These are phyloP conservation scores for Dinochytrium kinnereticum DNA, from an alignment of 371 early-diverging fungal species.

Conservation along the genomic window DNA sequence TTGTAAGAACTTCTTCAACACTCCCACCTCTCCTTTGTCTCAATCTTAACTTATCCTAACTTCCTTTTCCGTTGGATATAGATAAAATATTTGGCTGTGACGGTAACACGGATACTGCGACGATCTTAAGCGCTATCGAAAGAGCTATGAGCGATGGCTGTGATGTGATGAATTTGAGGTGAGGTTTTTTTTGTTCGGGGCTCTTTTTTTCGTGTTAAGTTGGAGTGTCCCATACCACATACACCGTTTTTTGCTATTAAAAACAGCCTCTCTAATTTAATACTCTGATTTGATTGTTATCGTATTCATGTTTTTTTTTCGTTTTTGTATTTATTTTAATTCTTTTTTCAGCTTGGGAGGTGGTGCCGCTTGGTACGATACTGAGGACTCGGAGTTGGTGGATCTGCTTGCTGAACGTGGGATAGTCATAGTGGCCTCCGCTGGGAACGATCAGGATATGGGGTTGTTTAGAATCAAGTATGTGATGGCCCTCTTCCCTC, in stretches of 20 bases:
- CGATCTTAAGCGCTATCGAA: conserved; percentile 70
- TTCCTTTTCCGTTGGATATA: no score
- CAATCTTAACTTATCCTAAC: background rate
- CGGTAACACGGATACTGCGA: conserved; percentile 64
- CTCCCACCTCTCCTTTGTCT: background rate
- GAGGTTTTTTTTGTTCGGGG: background rate
- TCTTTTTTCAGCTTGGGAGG: conserved; percentile 59
- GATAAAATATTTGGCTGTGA: conserved; percentile 65
- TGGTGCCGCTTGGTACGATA: conserved; percentile 56
- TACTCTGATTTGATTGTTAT: no score
- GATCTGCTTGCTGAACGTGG: conserved; percentile 26
- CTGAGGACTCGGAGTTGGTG: conserved; percentile 18
- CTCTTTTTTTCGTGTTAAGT: background rate
- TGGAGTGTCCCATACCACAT: background rate
- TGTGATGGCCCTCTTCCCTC: background rate
- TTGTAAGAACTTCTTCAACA: background rate
- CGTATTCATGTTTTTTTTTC: no score
- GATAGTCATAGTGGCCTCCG: conserved; percentile 32
- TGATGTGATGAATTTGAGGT: conserved; percentile 58
- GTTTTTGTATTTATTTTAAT: no score
- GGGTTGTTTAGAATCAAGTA: conserved; percentile 32
- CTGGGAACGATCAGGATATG: conserved; percentile 39
- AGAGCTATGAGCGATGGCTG: conserved; percentile 69
- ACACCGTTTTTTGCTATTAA: no score
- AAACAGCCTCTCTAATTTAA: no score